A percentile compares a stretch with the other conserved stretches of the same genome.
Evolutionary conservation across 2,329 filamentous ascomycete genomes (phyloP).

Genomic region (Cyanodermella asteris): DNA sequence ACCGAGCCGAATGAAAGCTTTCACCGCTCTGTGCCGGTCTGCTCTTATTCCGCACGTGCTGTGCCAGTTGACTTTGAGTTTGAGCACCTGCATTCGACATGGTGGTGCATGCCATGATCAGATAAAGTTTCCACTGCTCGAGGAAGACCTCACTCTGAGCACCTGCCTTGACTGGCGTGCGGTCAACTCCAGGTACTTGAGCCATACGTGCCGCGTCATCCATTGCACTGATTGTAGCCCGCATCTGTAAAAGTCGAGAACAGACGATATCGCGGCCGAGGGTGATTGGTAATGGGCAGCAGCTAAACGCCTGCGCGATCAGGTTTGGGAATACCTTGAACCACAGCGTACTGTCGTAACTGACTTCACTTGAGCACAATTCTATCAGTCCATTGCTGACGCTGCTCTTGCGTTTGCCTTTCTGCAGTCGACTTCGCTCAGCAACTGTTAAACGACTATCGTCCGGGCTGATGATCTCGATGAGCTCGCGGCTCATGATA

Average conservation of each 20-base stretch:
- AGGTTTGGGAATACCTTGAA: constrained; percentile 96
- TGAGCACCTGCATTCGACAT: constrained; percentile 59
- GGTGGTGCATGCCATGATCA: constrained; percentile 93
- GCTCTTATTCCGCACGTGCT: constrained; percentile 52
- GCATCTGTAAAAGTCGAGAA: constrained; percentile 80
- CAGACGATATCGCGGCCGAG: constrained; percentile 83
- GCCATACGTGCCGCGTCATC: constrained; percentile 46
- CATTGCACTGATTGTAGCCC: constrained; percentile 56
- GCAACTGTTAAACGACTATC: constrained; percentile 80
- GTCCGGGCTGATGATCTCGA: constrained; percentile 75
- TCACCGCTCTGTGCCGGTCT: constrained; percentile 41
- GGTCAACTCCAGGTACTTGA: constrained; percentile 9
- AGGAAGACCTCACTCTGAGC: constrained; percentile 63
- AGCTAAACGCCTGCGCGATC: constrained; percentile 72
- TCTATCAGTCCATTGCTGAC: constrained; percentile 74
- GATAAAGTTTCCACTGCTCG: constrained; percentile 94
- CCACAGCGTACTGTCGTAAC: constrained; percentile 88
- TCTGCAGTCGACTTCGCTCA: constrained; percentile 75
- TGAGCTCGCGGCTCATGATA: constrained; percentile 75
- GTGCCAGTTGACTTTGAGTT: constrained; percentile 35
- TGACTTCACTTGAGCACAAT: constrained; percentile 82
- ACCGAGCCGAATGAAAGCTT: constrained; percentile 65
- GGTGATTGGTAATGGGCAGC: constrained; percentile 76
- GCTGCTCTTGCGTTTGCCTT: constrained; percentile 68
- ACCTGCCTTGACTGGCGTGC: constrained; percentile 9